Evolutionary conservation across 169 alveolate genomes (phyloP).

Genomic region (Amoebophrya sp.): DNA sequence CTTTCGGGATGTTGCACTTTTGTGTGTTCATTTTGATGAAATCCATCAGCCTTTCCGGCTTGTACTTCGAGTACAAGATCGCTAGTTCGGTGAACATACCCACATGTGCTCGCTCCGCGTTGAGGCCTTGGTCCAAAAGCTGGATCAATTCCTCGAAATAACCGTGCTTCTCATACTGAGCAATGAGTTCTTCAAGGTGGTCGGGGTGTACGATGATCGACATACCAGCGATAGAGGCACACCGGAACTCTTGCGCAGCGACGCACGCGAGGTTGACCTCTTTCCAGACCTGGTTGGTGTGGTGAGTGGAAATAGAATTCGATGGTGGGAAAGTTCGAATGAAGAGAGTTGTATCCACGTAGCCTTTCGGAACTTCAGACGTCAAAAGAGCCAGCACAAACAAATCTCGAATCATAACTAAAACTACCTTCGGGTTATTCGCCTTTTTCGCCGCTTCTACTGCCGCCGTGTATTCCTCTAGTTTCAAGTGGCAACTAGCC

Average conservation of each 20-base stretch:
- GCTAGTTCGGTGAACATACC: slow-evolving; percentile 97
- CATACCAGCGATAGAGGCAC: slow-evolving; percentile 89
- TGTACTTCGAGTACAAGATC: slow-evolving; percentile 92
- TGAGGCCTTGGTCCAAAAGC: slow-evolving; percentile 62
- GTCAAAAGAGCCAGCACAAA: neutral
- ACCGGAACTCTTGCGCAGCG: slow-evolving; percentile 73
- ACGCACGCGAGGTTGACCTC: slow-evolving; percentile 89
- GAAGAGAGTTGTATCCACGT: too few species aligned
- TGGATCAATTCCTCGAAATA: slow-evolving; percentile 77
- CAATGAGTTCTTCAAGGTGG: slow-evolving; percentile 88
- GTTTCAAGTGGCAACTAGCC: slow-evolving; percentile 85
- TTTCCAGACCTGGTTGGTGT: slow-evolving; percentile 56
- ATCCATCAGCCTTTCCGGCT: slow-evolving; percentile 94
- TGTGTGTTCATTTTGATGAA: slow-evolving; percentile 67
- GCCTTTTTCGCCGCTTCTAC: slow-evolving; percentile 98
- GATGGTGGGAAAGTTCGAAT: too few species aligned
- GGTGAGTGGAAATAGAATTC: too few species aligned
- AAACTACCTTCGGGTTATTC: slow-evolving; percentile 90
- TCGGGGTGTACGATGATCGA: slow-evolving; percentile 97
- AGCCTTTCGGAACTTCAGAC: slow-evolving; percentile 13
- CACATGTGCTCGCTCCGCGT: slow-evolving; percentile 76
- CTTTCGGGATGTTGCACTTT: slow-evolving; percentile 83
- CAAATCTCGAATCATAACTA: slow-evolving; percentile 38
- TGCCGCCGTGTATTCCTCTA: slow-evolving; percentile 89
- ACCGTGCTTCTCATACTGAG: slow-evolving; percentile 84